A percentile compares a stretch with the other conserved stretches of the same genome.
Evolutionary conservation across 805 yeast species (phyloP).

Genomic region (Cyberlindnera veronae): DNA sequence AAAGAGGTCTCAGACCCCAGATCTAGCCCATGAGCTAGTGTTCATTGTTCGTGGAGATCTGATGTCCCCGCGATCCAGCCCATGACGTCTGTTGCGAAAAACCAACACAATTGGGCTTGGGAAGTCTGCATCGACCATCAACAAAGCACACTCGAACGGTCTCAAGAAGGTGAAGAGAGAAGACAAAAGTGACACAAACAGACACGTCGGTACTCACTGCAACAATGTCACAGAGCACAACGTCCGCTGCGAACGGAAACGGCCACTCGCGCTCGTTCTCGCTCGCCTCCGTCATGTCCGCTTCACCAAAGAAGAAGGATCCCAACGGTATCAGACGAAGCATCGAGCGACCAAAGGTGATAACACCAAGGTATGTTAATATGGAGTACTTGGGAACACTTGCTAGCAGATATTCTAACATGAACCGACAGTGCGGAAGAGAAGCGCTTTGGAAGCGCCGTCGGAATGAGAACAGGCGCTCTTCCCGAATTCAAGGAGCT

Average conservation of each 20-base stretch:
- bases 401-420: conserved; percentile 4
- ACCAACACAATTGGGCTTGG: too few relatives aligned
- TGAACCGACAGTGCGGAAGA: conserved; percentile 40
- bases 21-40: too few relatives aligned
- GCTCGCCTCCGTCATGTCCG: conserved; percentile 8
- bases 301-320: conserved; percentile 20
- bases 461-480: conserved; percentile 44
- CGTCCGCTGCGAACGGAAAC: too few relatives aligned
- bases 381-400: neutral
- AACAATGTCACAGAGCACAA: conserved; percentile 1
- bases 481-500: conserved; percentile 43
- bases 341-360: conserved; percentile 17
- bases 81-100: too few relatives aligned
- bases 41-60: too few relatives aligned
- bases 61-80: too few relatives aligned
- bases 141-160: too few relatives aligned
- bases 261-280: conserved; percentile 13
- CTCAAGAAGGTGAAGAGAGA: neutral
- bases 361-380: conserved; percentile 21
- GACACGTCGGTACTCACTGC: neutral
- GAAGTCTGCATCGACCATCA: too few relatives aligned
- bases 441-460: conserved; percentile 46
- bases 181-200: neutral
- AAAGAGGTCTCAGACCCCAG: too few relatives aligned
- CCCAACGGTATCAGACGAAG: conserved; percentile 7